Evolutionary conservation across 306 rosid species (phyloP), one percentile per base, ranked within the genome.

Genomic region (Castanopsis chinensis): DNA sequence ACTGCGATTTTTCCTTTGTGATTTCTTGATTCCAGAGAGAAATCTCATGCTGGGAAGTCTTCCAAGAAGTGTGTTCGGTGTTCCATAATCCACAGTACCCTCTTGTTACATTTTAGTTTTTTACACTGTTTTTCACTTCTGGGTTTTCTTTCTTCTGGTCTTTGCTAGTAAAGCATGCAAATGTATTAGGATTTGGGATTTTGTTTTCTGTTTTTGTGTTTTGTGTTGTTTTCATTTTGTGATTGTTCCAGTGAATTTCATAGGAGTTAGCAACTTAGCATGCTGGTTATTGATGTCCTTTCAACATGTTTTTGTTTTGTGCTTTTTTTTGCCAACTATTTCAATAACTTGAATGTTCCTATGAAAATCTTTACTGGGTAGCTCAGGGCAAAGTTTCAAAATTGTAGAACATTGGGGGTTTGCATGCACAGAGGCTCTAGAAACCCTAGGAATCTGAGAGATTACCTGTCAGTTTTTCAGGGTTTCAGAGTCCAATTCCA

Each of bases 1-100:
- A 25, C 90, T 5, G 69, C 85, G 67, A 74, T 68, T 85, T 85
- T 76, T 64, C 63, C 20, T 61, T 54, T 70, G 75, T 77, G 79
- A 82, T 77, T 87, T 87, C 83, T 87, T 68, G 80, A 25, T 85
- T 77, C 80, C 79, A 71, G 89, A 76, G 85, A 73, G 45, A 77
- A 83, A 83, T 81, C 68, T 83, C 51, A 53, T 58, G 78, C 45
- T 54, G 61, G 76, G 49, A 43, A 30, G 54, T 68, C 67, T 61
- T 82, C 75, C 58, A 43, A 65, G 27, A 13, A 6, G 3, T 60
- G 71, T 69, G 32, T 27, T 35, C 11, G 2, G 5, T 9, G 45
- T 12, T 49, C 53, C 53, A 49, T 49, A 49, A 12, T 49, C 17
- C 53, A 49, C 12, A 49, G 17, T 49, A 21, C 75, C 73, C 41